Evolutionary conservation across 2,329 filamentous ascomycete species (phyloP).

Genomic region (Hypoxylon sp.): DNA sequence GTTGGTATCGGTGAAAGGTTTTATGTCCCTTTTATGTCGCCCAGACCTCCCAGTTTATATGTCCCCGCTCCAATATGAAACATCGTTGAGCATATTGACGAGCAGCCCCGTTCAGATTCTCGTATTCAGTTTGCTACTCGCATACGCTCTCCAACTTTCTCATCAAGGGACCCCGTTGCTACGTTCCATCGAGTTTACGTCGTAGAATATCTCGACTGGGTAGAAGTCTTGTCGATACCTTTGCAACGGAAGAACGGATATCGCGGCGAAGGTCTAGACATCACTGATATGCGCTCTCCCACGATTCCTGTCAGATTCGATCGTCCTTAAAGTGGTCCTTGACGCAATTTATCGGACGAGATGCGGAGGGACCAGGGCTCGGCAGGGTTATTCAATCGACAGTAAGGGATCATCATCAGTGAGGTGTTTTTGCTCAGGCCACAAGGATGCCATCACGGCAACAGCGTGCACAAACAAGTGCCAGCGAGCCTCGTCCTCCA

Average conservation of each 20-base stretch:
- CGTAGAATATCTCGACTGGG: constrained; percentile 3
- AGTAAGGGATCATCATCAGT: not conserved
- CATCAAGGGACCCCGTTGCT: constrained; percentile 4
- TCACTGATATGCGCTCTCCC: too few relatives aligned
- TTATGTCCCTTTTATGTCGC: too few relatives aligned
- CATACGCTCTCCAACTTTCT: constrained; percentile 2
- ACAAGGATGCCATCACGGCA: not conserved
- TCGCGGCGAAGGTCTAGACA: too few relatives aligned
- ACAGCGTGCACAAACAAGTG: constrained; percentile 4
- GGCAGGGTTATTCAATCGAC: constrained; percentile 3
- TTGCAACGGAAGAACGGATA: too few relatives aligned
- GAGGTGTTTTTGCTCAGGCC: constrained; percentile 5
- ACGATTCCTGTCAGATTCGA: too few relatives aligned
- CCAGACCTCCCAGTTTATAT: not conserved
- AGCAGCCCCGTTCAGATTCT: constrained; percentile 2
- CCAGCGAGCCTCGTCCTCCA: not conserved
- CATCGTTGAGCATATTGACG: not conserved
- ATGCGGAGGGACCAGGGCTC: constrained; percentile 5
- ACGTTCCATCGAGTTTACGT: constrained; percentile 11
- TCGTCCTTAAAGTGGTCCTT: constrained; percentile 1
- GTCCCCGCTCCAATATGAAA: not conserved
- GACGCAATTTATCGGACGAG: not conserved
- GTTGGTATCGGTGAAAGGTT: too few relatives aligned
- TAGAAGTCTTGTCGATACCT: not conserved
- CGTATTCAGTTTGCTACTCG: constrained; percentile 2